Evolutionary conservation across 2,329 filamentous ascomycete genomes (phyloP).

Genomic region (Penicillium expansum): DNA sequence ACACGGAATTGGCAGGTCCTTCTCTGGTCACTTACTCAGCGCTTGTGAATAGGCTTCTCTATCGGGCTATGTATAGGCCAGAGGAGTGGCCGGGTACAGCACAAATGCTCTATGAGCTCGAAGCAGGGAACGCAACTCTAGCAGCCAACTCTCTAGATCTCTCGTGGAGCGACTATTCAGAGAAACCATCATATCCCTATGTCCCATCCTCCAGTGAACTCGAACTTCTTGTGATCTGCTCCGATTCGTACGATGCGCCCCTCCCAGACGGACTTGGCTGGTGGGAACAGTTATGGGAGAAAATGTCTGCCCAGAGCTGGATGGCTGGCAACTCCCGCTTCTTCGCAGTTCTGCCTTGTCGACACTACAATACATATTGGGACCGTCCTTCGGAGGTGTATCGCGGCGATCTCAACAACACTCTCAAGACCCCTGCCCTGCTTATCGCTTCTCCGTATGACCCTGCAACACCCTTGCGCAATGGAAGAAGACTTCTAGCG

Average conservation of each 20-base stretch:
- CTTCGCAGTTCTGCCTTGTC: constrained; percentile 13
- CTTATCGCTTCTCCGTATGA: constrained; percentile 17
- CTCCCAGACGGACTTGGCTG: constrained; percentile 14
- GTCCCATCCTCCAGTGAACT: constrained; percentile 5
- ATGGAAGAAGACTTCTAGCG: constrained; percentile 13
- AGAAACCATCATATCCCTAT: not conserved
- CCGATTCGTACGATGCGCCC: constrained; percentile 17
- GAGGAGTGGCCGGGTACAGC: constrained; percentile 9
- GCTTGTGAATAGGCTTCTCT: constrained; percentile 10
- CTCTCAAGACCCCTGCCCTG: constrained; percentile 9
- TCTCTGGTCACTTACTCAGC: constrained; percentile 16
- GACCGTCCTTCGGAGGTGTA: constrained; percentile 13
- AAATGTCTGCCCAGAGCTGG: constrained; percentile 15
- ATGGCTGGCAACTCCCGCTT: constrained; percentile 17
- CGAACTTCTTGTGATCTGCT: constrained; percentile 12
- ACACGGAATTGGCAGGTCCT: constrained; percentile 12
- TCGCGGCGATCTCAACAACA: constrained; percentile 16
- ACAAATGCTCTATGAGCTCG: constrained; percentile 15
- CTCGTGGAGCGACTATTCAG: constrained; percentile 9
- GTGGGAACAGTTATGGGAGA: constrained; percentile 15
- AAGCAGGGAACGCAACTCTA: constrained; percentile 13
- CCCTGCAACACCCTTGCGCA: constrained; percentile 16
- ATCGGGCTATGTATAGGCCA: constrained; percentile 14
- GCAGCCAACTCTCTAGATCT: constrained; percentile 11
- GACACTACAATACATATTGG: constrained; percentile 15